These are phyloP conservation scores for Penicillium canescens DNA, from an alignment of 495 filamentous ascomycete species.

Conservation along the genomic window DNA sequence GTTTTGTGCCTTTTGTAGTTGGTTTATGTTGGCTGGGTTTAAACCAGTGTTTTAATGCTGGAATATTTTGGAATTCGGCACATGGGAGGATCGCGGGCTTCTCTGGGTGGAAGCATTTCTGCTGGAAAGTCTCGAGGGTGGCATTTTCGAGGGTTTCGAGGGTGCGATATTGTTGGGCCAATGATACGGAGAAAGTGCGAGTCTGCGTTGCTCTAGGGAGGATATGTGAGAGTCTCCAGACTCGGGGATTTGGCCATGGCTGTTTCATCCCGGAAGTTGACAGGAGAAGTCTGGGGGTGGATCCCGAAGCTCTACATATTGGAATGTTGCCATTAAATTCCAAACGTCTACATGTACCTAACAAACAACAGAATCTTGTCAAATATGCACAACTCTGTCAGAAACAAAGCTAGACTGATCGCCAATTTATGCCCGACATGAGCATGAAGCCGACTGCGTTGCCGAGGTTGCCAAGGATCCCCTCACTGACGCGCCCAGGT, in stretches of 20 bases:
- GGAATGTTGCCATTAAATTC: too few species aligned
- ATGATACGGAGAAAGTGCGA: constrained; percentile 23
- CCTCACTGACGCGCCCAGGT: background rate
- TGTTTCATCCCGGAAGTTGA: constrained; percentile 31
- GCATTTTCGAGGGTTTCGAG: constrained; percentile 31
- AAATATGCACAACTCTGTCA: too few species aligned
- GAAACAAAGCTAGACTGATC: too few species aligned
- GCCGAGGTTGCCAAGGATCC: constrained; percentile 15
- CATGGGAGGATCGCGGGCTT: constrained; percentile 50
- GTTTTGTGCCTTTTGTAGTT: background rate
- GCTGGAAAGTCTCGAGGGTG: constrained; percentile 47
- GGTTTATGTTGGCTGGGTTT: constrained; percentile 1
- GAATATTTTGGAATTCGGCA: constrained; percentile 42
- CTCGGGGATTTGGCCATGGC: constrained; percentile 19
- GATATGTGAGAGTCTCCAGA: constrained; percentile 7
- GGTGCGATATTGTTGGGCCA: constrained; percentile 19
- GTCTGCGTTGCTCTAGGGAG: background rate
- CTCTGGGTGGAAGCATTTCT: constrained; percentile 45
- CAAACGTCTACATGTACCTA: too few species aligned
- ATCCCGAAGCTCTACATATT: background rate
- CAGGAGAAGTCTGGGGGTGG: background rate
- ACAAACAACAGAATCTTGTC: too few species aligned
- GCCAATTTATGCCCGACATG: background rate
- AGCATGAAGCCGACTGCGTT: background rate
- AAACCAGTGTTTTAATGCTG: constrained; percentile 60